These are phyloP conservation scores for Rachicladosporium sp. DNA, from an alignment of 2,329 filamentous ascomycete genomes.

Conservation along the genomic window DNA sequence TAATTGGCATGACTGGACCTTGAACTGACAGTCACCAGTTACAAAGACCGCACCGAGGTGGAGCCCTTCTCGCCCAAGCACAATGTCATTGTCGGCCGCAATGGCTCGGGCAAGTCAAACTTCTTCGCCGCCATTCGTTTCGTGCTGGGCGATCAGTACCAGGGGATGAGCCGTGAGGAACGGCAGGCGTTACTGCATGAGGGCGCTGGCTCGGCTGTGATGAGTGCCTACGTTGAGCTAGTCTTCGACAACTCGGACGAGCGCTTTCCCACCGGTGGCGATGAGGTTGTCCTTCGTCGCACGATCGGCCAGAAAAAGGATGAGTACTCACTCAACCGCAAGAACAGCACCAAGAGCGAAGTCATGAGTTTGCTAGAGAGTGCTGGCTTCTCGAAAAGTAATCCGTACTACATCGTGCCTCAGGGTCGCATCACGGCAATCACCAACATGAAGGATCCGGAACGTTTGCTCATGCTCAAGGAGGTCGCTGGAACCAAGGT, in stretches of 20 bases:
- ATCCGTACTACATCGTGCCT: slow-evolving; percentile 98
- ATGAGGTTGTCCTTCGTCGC: slow-evolving; percentile 78
- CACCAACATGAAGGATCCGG: slow-evolving; percentile 97
- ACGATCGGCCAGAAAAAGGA: slow-evolving; percentile 98
- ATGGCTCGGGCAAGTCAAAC: slow-evolving; percentile 98
- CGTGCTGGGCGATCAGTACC: slow-evolving; percentile 87
- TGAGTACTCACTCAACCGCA: slow-evolving; percentile 94
- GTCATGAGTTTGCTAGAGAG: slow-evolving; percentile 93
- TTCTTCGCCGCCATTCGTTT: slow-evolving; percentile 99
- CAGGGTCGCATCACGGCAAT: slow-evolving; percentile 91
- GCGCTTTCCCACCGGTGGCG: slow-evolving; percentile 83
- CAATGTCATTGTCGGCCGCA: slow-evolving; percentile 97
- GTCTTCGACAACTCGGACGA: slow-evolving; percentile 98
- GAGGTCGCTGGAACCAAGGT: slow-evolving; percentile 97
- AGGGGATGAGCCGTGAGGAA: slow-evolving; percentile 89
- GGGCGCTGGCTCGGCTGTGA: slow-evolving; percentile 91
- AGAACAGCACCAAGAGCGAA: slow-evolving; percentile 87
- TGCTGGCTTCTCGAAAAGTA: slow-evolving; percentile 90
- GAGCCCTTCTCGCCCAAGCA: slow-evolving; percentile 95
- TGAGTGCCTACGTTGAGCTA: slow-evolving; percentile 98
- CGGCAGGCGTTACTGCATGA: slow-evolving; percentile 94
- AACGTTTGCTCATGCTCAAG: slow-evolving; percentile 79
- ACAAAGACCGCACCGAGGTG: slow-evolving; percentile 98
- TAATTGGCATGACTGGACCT: slow-evolving; percentile 5
- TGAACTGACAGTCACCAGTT: slow-evolving; percentile 43